A percentile compares a stretch with the other conserved stretches of the same genome.
Conservation (phyloP, 129 eudicot genomes). For the Tagetes erecta region DNA sequence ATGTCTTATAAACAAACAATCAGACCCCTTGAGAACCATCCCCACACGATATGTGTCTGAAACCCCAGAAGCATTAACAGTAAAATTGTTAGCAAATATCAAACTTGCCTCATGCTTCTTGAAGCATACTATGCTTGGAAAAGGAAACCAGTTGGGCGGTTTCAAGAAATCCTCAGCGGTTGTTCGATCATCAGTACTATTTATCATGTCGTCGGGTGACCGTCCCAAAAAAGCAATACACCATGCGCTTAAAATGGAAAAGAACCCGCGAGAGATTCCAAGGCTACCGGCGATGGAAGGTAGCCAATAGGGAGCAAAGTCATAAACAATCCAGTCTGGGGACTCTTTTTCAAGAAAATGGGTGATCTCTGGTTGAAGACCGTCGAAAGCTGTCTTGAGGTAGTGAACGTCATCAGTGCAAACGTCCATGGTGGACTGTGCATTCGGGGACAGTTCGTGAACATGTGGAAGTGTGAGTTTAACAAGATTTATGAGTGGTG, state of each 20-base stretch:
- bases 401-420: slow-evolving; percentile 18
- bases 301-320: slow-evolving; percentile 48
- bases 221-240: slow-evolving; percentile 20
- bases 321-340: slow-evolving; percentile 52
- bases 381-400: slow-evolving; percentile 56
- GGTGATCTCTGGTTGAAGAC: slow-evolving; percentile 36
- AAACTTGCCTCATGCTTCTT: slow-evolving; percentile 30
- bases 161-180: slow-evolving; percentile 30
- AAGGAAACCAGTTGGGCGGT: slow-evolving; percentile 46
- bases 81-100: background rate
- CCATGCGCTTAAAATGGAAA: slow-evolving; percentile 32
- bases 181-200: slow-evolving; percentile 22
- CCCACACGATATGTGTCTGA: slow-evolving; percentile 33
- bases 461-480: slow-evolving; percentile 37
- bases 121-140: slow-evolving; percentile 35
- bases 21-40: slow-evolving; percentile 21
- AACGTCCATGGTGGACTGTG: slow-evolving; percentile 57
- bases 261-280: slow-evolving; percentile 33
- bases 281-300: slow-evolving; percentile 36
- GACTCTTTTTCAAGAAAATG: slow-evolving; percentile 29
- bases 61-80: slow-evolving; percentile 31
- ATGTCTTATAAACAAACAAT: slow-evolving; percentile 26
- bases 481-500: slow-evolving; percentile 26
- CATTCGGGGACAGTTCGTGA: slow-evolving; percentile 34
- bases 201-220: slow-evolving; percentile 23